phyloP scores from a whole-genome alignment of 1,139 yeast genomes.

The Waltiozyma sp. region DNA sequence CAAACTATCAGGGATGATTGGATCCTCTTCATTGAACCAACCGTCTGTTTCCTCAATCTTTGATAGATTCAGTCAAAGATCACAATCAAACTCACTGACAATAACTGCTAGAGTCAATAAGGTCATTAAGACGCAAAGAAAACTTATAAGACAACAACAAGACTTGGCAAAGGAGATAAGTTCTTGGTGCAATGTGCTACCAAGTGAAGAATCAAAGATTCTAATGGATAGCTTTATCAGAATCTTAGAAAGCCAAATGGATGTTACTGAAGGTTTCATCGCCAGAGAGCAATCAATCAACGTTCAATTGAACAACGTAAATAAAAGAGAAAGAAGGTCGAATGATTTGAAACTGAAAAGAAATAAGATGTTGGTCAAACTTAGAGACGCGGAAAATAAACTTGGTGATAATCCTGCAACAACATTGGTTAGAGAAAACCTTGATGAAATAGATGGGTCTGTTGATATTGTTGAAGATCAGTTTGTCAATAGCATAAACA shows the following conservation, averaged over 20 bases:
- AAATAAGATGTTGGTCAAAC: conserved; percentile 25
- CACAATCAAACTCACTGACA: conserved; percentile 15
- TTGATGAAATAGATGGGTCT: conserved; percentile 39
- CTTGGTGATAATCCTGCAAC: conserved; percentile 36
- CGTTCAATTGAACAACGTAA: conserved; percentile 32
- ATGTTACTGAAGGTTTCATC: conserved; percentile 23
- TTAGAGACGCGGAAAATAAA: conserved; percentile 32
- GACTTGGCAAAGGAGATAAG: conserved; percentile 29
- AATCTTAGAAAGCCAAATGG: conserved; percentile 28
- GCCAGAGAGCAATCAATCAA: conserved; percentile 33
- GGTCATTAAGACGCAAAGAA: conserved; percentile 27
- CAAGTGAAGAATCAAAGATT: conserved; percentile 29
- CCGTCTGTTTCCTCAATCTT: conserved; percentile 9
- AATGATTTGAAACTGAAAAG: conserved; percentile 27
- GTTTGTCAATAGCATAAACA: conserved; percentile 33
- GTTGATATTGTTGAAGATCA: conserved; percentile 42
- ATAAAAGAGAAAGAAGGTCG: conserved; percentile 40
- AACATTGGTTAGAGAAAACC: conserved; percentile 31
- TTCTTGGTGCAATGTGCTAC: conserved; percentile 32
- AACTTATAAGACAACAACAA: conserved; percentile 24
- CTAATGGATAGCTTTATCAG: conserved; percentile 31
- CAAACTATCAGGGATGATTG: neutral
- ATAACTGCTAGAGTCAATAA: conserved; percentile 22
- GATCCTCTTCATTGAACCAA: conserved; percentile 1
- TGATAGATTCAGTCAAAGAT: conserved; percentile 9